Evolutionary conservation across 108 stramenopile species (phyloP).

Genomic region (Skeletonema marinoi): DNA sequence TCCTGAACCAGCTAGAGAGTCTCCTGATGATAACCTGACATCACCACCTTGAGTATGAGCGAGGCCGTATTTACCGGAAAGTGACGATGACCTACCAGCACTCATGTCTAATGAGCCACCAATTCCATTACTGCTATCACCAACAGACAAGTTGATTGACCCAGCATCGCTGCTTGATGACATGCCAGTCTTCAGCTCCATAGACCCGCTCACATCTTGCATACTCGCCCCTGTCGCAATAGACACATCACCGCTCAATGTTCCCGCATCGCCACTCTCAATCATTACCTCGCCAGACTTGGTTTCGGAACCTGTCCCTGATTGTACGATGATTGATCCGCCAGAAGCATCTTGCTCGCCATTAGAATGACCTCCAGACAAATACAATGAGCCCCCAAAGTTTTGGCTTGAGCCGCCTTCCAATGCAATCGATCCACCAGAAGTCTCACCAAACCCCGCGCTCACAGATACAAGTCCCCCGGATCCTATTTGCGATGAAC

Average conservation of each 20-base stretch:
- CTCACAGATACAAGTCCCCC: conserved; percentile 11
- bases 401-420: conserved; percentile 20
- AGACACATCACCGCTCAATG: conserved; percentile 13
- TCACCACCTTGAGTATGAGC: neutral
- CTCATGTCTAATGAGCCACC: conserved; percentile 15
- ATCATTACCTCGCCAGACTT: conserved; percentile 9
- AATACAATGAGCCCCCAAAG: conserved; percentile 3
- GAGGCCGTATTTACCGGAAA: neutral
- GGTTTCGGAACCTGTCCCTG: conserved; percentile 18
- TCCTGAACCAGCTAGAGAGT: neutral
- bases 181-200: conserved; percentile 13
- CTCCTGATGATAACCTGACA: conserved; percentile 3
- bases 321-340: conserved; percentile 10
- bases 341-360: neutral
- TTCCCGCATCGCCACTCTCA: conserved; percentile 11
- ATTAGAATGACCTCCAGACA: conserved; percentile 10
- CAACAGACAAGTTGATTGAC: conserved; percentile 22
- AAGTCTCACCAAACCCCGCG: conserved; percentile 18
- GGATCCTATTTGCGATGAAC: conserved; percentile 5
- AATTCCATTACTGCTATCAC: conserved; percentile 1
- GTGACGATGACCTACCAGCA: neutral
- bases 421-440: conserved; percentile 29
- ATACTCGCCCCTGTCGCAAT: conserved; percentile 7
- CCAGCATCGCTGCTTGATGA: conserved; percentile 15
- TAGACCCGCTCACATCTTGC: conserved; percentile 9